A percentile compares a stretch with the other conserved stretches of the same genome.
phyloP scores from a whole-genome alignment of 768 basidiomycete species.

The Artomyces pyxidatus region DNA sequence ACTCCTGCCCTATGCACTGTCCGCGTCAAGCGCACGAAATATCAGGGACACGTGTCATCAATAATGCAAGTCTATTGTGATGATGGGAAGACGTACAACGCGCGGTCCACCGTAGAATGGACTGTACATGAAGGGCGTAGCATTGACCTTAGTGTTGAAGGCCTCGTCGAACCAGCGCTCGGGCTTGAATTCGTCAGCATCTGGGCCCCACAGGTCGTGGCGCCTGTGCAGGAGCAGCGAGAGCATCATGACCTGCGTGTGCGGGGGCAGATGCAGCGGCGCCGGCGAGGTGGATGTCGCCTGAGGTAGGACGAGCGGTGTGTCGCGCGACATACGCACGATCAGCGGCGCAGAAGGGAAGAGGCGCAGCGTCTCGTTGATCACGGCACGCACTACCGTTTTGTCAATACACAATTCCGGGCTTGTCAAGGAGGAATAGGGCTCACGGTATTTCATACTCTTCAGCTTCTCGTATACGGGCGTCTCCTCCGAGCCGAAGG shows the following conservation, averaged over 20 bases:
- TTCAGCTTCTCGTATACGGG: constrained; percentile 27
- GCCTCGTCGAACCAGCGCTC: constrained; percentile 51
- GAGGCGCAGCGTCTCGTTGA: constrained; percentile 21
- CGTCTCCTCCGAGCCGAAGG: constrained; percentile 17
- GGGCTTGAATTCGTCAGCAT: constrained; percentile 29
- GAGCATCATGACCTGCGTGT: constrained; percentile 11
- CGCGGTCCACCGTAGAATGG: constrained; percentile 62
- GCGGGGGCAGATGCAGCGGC: neutral
- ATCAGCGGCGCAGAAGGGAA: neutral
- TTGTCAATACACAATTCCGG: constrained; percentile 19
- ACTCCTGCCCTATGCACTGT: constrained; percentile 47
- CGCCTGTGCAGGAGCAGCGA: constrained; percentile 28
- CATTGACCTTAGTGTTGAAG: constrained; percentile 36
- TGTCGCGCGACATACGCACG: neutral
- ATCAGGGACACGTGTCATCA: neutral
- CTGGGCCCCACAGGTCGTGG: constrained; percentile 48
- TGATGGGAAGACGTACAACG: constrained; percentile 24
- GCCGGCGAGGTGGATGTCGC: constrained; percentile 17
- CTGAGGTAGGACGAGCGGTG: constrained; percentile 4
- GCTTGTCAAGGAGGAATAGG: no score
- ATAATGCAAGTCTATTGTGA: neutral
- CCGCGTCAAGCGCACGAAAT: neutral
- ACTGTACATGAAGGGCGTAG: constrained; percentile 59
- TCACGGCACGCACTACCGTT: constrained; percentile 25
- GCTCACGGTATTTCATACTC: neutral